Evolutionary conservation across 306 rosid genomes (phyloP).

Genomic region (Parietaria judaica): DNA sequence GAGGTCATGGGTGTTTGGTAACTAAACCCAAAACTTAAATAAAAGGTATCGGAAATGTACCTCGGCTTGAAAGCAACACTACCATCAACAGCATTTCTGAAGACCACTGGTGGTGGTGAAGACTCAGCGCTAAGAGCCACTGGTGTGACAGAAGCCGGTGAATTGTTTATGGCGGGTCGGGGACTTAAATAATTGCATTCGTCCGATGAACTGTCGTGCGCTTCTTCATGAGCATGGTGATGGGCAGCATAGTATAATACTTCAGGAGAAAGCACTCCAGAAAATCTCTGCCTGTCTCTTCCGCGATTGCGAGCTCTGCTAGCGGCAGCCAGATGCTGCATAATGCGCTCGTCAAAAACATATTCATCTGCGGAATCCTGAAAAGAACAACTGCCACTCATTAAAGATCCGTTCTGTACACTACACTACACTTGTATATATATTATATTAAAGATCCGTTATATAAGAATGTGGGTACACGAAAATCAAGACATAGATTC

Average conservation of each 20-base stretch:
- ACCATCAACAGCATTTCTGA: constrained; percentile 20
- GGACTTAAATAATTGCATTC: constrained; percentile 11
- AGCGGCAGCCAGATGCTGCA: constrained; percentile 64
- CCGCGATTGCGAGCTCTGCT: constrained; percentile 48
- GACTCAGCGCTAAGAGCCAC: constrained; percentile 25
- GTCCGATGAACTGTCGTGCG: constrained; percentile 26
- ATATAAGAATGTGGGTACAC: not conserved
- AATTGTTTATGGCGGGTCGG: constrained; percentile 27
- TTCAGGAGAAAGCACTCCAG: constrained; percentile 52
- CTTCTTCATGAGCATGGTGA: constrained; percentile 26
- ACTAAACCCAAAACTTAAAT: too few relatives aligned
- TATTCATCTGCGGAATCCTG: constrained; percentile 79
- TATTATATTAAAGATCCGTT: not conserved
- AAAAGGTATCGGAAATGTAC: constrained; percentile 17
- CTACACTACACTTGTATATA: constrained; percentile 7
- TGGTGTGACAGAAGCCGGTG: constrained; percentile 27
- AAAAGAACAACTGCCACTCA: constrained; percentile 11
- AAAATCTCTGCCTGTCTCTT: constrained; percentile 51
- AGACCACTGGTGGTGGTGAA: constrained; percentile 19
- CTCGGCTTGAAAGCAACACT: constrained; percentile 39
- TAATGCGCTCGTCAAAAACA: constrained; percentile 59
- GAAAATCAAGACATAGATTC: not conserved
- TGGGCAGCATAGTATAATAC: constrained; percentile 31
- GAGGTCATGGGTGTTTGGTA: not conserved
- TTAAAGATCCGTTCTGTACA: constrained; percentile 2